Conservation (phyloP, 2,329 filamentous ascomycete genomes). For the Stemphylium lycopersici region DNA sequence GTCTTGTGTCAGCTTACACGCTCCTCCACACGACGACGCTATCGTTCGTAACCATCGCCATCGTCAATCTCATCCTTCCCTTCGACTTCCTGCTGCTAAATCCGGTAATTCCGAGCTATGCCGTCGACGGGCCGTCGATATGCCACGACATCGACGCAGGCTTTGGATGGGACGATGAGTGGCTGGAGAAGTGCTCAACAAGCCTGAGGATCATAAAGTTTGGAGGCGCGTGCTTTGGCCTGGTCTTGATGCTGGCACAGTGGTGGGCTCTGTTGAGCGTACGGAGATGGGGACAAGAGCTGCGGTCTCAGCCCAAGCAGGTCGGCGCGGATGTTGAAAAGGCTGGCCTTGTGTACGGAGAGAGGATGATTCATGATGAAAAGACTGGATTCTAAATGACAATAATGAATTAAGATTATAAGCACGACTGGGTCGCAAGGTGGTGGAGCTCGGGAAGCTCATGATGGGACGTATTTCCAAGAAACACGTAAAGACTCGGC, state of each 20-base stretch:
- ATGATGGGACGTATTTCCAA: background rate
- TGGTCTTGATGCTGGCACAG: constrained; percentile 40
- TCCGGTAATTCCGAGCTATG: constrained; percentile 29
- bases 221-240: constrained; percentile 26
- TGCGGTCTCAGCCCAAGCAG: constrained; percentile 3
- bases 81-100: constrained; percentile 24
- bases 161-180: constrained; percentile 37
- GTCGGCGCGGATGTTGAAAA: constrained; percentile 22
- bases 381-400: constrained; percentile 17
- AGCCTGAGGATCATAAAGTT: constrained; percentile 33
- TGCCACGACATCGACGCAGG: constrained; percentile 37
- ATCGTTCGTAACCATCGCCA: constrained; percentile 34
- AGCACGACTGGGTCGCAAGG: background rate
- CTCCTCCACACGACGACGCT: constrained; percentile 35
- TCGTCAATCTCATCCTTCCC: constrained; percentile 34
- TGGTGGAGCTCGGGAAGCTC: background rate
- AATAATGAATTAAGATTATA: constrained; percentile 10
- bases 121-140: constrained; percentile 28
- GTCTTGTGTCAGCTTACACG: constrained; percentile 35
- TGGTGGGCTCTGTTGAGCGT: constrained; percentile 44
- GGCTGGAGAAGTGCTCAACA: constrained; percentile 36
- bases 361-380: constrained; percentile 4
- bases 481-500: background rate
- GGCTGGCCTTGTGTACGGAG: constrained; percentile 7
- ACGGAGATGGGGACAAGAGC: constrained; percentile 33